phyloP scores from a whole-genome alignment of 345 rosid genomes.

The Camelina hispida region DNA sequence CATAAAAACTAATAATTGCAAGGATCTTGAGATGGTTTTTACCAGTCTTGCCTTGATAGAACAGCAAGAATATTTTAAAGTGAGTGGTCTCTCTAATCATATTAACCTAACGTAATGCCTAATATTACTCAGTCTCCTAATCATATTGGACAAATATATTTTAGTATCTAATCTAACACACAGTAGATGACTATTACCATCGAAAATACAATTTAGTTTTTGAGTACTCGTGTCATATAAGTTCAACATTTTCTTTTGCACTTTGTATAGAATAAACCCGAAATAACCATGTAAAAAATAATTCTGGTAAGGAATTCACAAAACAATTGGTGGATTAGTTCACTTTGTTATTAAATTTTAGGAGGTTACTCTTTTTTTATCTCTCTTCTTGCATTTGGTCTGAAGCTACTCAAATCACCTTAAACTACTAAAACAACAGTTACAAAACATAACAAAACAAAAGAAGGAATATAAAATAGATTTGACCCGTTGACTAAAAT shows the following conservation, averaged over 20 bases:
- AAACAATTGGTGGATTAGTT: neutral
- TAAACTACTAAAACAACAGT: neutral
- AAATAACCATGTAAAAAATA: neutral
- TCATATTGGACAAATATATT: neutral
- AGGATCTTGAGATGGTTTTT: neutral
- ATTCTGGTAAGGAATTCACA: neutral
- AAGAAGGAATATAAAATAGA: slow-evolving; percentile 12
- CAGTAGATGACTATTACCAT: neutral
- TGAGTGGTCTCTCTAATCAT: slow-evolving; percentile 19
- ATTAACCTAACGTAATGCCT: neutral
- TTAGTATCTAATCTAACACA: neutral
- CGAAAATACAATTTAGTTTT: neutral
- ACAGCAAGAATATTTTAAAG: slow-evolving; percentile 15
- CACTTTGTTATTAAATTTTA: neutral
- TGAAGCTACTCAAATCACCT: slow-evolving; percentile 1
- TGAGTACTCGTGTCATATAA: neutral
- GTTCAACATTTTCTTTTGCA: neutral
- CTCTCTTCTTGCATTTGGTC: slow-evolving; percentile 27
- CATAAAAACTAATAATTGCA: neutral
- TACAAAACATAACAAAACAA: neutral
- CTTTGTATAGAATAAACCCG: neutral
- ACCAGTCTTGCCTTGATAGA: slow-evolving; percentile 27
- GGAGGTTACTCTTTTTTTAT: slow-evolving; percentile 8
- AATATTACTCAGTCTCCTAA: slow-evolving; percentile 3
- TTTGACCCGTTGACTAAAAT: slow-evolving; percentile 35